A percentile compares a stretch with the other conserved stretches of the same genome.
Evolutionary conservation across 108 stramenopile genomes (phyloP).

Genomic region (Skeletonema tropicum): DNA sequence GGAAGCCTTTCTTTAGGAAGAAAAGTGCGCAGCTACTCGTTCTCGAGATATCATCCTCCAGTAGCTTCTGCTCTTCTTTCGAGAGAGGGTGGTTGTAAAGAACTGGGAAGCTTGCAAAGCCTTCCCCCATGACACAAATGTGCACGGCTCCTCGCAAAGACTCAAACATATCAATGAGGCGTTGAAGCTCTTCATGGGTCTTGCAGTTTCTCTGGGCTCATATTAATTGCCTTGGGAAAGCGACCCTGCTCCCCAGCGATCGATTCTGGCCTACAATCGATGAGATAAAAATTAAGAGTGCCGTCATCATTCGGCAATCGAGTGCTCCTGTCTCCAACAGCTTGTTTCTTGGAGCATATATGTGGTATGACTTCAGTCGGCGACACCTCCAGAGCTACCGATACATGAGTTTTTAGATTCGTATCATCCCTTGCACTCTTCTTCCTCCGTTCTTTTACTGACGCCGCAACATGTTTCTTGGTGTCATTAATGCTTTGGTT

Average conservation of each 20-base stretch:
- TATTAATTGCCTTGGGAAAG: conserved; percentile 72
- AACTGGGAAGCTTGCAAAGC: conserved; percentile 72
- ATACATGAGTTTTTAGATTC: conserved; percentile 31
- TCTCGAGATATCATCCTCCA: conserved; percentile 79
- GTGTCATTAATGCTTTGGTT: conserved; percentile 51
- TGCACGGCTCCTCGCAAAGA: conserved; percentile 78
- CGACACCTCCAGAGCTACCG: conserved; percentile 63
- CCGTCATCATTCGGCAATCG: conserved; percentile 3
- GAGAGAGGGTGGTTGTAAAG: conserved; percentile 63
- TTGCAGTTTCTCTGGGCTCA: conserved; percentile 68
- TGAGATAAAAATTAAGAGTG: conserved; percentile 73
- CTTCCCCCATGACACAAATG: conserved; percentile 83
- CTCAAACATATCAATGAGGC: conserved; percentile 79
- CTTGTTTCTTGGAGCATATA: conserved; percentile 70
- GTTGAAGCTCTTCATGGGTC: conserved; percentile 68
- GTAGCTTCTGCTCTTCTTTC: conserved; percentile 56
- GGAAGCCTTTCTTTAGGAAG: conserved; percentile 90
- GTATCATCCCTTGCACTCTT: conserved; percentile 14
- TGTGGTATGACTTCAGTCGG: conserved; percentile 72
- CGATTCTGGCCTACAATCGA: conserved; percentile 76
- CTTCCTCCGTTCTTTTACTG: conserved; percentile 44
- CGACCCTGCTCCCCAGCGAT: conserved; percentile 72
- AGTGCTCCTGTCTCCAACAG: conserved; percentile 24
- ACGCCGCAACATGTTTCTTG: conserved; percentile 40
- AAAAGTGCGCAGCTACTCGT: conserved; percentile 82